These are phyloP conservation scores for Phytopythium kandeliae DNA, from an alignment of 352 stramenopile genomes.

Conservation along the genomic window DNA sequence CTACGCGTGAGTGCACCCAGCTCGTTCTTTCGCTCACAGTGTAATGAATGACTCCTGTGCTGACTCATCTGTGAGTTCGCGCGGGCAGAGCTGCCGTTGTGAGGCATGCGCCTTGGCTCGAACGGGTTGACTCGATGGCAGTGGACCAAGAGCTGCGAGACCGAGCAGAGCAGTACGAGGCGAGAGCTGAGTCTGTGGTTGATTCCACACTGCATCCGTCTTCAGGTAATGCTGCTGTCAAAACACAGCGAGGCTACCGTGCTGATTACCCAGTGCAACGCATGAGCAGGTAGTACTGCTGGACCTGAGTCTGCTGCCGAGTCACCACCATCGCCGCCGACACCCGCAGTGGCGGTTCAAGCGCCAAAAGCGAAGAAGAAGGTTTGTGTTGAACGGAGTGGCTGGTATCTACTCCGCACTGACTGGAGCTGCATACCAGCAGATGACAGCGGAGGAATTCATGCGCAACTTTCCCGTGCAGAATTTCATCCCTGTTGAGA, in stretches of 20 bases:
- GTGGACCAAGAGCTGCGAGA: conserved; percentile 41
- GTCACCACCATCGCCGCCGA: background rate
- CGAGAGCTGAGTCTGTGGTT: background rate
- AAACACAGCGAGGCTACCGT: background rate
- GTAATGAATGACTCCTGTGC: too few species aligned
- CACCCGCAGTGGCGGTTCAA: background rate
- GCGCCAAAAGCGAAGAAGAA: background rate
- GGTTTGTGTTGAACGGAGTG: background rate
- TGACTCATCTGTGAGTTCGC: too few species aligned
- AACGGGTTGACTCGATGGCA: conserved; percentile 32
- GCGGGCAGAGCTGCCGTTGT: conserved; percentile 26
- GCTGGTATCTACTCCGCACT: too few species aligned
- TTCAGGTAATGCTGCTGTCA: background rate
- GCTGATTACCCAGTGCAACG: background rate
- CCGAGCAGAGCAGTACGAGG: background rate
- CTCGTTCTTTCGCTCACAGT: background rate
- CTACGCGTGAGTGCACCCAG: conserved; percentile 31
- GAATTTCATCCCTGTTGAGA: conserved; percentile 50
- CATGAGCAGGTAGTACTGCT: background rate
- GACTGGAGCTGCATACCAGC: too few species aligned
- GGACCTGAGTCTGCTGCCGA: background rate
- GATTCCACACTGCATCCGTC: background rate
- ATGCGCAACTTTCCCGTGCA: conserved; percentile 67
- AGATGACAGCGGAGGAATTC: conserved; percentile 50
- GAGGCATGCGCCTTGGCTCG: conserved; percentile 40